Percentiles rank a stretch among this genome's conserved stretches.
Evolutionary conservation across 2,329 filamentous ascomycete species (phyloP).

Genomic region (Aspergillus costaricaensis): DNA sequence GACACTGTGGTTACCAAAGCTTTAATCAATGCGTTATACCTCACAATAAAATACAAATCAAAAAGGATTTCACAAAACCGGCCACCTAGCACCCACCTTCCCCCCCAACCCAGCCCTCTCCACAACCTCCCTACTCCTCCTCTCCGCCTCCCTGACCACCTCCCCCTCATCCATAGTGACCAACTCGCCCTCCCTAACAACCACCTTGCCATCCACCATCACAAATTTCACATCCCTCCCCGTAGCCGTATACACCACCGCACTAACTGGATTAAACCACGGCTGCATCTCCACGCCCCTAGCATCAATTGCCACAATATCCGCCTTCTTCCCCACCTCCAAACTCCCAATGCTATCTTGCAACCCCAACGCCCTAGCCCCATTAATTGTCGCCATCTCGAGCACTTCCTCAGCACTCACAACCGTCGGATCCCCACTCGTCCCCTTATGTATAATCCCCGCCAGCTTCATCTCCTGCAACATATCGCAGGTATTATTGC

Average conservation of each 20-base stretch:
- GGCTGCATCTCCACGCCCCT: conserved; percentile 40
- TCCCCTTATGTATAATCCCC: conserved; percentile 52
- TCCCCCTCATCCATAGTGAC: conserved; percentile 45
- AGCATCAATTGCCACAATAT: conserved; percentile 41
- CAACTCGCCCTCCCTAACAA: conserved; percentile 41
- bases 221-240: conserved; percentile 49
- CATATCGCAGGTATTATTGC: conserved; percentile 56
- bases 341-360: conserved; percentile 42
- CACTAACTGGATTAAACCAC: conserved; percentile 45
- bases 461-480: conserved; percentile 57
- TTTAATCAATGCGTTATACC: neutral
- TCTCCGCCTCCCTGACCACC: conserved; percentile 42
- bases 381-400: conserved; percentile 56
- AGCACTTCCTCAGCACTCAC: conserved; percentile 51
- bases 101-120: conserved; percentile 39
- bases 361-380: conserved; percentile 51
- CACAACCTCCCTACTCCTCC: conserved; percentile 40
- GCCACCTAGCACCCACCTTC: conserved; percentile 26
- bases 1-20: conserved; percentile 33
- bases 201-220: conserved; percentile 45
- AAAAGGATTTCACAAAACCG: neutral
- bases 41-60: too few relatives aligned
- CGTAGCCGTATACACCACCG: conserved; percentile 47
- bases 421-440: conserved; percentile 43
- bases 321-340: conserved; percentile 46